Evolutionary conservation across 805 yeast species (phyloP), one percentile per base, ranked within the genome.

Genomic region (Ogataea pilisensis): DNA sequence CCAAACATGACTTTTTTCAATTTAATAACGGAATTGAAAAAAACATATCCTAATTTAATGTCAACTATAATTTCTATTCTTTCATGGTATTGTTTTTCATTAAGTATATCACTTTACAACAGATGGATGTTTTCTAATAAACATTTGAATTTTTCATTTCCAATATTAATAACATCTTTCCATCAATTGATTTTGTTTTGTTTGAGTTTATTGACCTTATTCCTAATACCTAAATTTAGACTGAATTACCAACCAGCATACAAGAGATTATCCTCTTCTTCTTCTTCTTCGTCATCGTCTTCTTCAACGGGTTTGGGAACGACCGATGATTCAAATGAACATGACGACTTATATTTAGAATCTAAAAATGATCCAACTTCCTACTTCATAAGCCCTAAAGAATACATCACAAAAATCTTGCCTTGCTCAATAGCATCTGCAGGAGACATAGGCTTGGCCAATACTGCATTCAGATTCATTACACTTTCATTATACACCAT

Each of bases 51-150:
- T 8, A 44, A 62, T 41, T 27, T 58, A 8, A 55, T 53, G 5
- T 49, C 53, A 9, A 60, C 58, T 13, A 21, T 55, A 2, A 6
- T 46, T 5, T 58, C 68, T 4, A 65, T 64, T 31, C 11, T 57
- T 19, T 43, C 58, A 21, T 85, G 93, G 95, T 85, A 83, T 51
- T 43, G 72, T 14, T 82, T 82, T 44, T 81, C 90, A 6, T 66
- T 85, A 42, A 64, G 85, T 14, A 76, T 85, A 16, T 81, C 90
- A 8, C 62, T 86, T 24, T 93, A 91, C 66, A 93, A 93, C 69
- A 90, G 90, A 66, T 89, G 97, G 97, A 91, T 91, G 97, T 93
- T 91, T 66, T 90, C 91, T 30, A 71, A 50, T 41, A 58, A 75
- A 8, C 84, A 87, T 16, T 68, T 90, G 41, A 78, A 85, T 56